Conservation (phyloP, 768 basidiomycete genomes). For the Tulasnella sp. region DNA sequence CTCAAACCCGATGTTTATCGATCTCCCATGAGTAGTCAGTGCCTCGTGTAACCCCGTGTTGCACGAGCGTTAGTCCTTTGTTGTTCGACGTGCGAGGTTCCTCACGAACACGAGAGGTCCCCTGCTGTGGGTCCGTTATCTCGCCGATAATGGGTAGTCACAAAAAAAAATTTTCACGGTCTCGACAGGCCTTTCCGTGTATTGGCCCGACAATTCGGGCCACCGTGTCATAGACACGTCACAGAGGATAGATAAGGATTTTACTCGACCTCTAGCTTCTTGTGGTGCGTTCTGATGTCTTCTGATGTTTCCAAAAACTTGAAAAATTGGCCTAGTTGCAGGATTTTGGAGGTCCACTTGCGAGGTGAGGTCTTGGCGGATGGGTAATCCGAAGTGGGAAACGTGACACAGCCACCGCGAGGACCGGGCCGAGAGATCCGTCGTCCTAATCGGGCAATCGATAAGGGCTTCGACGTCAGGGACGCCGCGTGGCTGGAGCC, state of each 20-base stretch:
- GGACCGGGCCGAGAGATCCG: neutral
- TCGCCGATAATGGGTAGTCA: constrained; percentile 5
- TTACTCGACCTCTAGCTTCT: constrained; percentile 1
- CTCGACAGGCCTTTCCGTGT: constrained; percentile 10
- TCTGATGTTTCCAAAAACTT: neutral
- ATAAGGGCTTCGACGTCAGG: neutral
- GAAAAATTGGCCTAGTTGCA: neutral
- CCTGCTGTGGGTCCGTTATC: constrained; percentile 1
- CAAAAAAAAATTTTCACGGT: constrained; percentile 1
- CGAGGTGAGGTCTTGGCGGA: neutral
- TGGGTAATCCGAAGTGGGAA: neutral
- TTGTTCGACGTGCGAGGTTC: constrained; percentile 13
- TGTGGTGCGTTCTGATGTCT: neutral
- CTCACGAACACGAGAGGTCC: constrained; percentile 1
- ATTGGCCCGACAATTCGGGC: neutral
- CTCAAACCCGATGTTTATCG: neutral
- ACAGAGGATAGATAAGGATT: constrained; percentile 1
- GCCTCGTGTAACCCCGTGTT: neutral
- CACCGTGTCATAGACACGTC: constrained; percentile 10
- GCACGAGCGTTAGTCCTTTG: neutral
- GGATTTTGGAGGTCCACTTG: neutral
- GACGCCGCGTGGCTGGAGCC: neutral
- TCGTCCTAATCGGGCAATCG: neutral
- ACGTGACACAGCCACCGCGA: neutral
- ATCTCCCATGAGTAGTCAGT: neutral